Evolutionary conservation across 192 early-diverging fungal species (phyloP), one percentile per base, ranked within the genome.

Genomic region (Linnemannia schmuckeri): DNA sequence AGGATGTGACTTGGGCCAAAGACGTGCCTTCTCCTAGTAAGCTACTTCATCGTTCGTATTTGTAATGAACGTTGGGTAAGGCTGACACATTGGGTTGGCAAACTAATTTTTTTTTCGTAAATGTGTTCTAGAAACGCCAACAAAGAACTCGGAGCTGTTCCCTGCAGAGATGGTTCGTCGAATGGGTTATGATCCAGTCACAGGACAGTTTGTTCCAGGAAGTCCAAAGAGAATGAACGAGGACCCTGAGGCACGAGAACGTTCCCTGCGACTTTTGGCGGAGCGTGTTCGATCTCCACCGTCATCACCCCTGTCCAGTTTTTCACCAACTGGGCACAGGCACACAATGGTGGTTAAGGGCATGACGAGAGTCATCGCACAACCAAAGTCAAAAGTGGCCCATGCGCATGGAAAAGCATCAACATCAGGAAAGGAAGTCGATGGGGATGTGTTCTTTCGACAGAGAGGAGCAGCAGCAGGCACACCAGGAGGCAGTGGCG

Each of bases 201-300:
- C 85, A 22, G 85, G 85, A 78, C 70, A 81, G 30, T 87, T 87
- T 81, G 85, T 87, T 2, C 85, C 75, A 37, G 85, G 85, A 15
- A 81, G 79, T 38, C 85, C 85, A 4, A 81, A 87, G 42, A 71
- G 85, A 3, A 63, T 24, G 10, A 70, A 73, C 9, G 85, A 87
- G 6, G 85, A 87, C 74, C 79, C 77, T 3, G 76, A 81, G 30
- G 85, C 85, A 4, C 76, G 85, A 63, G 85, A 87, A 47, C 85
- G 85, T 35, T 87, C 85, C 18, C 74, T 87, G 24, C 79, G 85
- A 37, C 42, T 87, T 12, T 18, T 87, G 44, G 68, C 80, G 37
- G 85, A 87, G 37, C 75, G 85, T 27, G 76, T 87, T n/a, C 81
- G 78, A 44, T 87, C 85, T 17, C 85, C 85, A n/a, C 85, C 85